Evolutionary conservation across 2,329 filamentous ascomycete genomes (phyloP).

Genomic region (Sphaerostilbella broomeana): DNA sequence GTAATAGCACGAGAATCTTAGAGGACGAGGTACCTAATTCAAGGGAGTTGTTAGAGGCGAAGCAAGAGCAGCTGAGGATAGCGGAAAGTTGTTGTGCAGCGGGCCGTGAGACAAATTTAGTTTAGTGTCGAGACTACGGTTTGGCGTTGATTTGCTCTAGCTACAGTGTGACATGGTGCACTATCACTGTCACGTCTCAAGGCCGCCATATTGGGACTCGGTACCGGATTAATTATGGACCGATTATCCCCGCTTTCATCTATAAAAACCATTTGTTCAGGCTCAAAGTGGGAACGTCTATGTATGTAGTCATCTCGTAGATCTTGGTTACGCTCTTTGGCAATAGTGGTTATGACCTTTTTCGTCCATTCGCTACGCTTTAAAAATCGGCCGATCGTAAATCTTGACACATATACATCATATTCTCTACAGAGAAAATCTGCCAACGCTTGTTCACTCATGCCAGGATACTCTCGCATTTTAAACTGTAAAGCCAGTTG

Average conservation of each 20-base stretch:
- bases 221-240: too few relatives aligned
- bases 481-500: slow-evolving; percentile 11
- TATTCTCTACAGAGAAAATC: slow-evolving; percentile 12
- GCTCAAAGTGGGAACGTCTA: slow-evolving; percentile 13
- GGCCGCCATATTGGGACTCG: too few relatives aligned
- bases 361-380: slow-evolving; percentile 13
- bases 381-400: slow-evolving; percentile 6
- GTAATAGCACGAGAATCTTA: too few relatives aligned
- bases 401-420: slow-evolving; percentile 10
- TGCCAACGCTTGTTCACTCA: slow-evolving; percentile 13
- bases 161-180: too few relatives aligned
- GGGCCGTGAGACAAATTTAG: too few relatives aligned
- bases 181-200: too few relatives aligned
- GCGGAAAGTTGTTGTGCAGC: too few relatives aligned
- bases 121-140: too few relatives aligned
- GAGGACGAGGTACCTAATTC: too few relatives aligned
- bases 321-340: slow-evolving; percentile 23
- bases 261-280: slow-evolving; percentile 14
- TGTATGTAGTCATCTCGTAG: slow-evolving; percentile 15
- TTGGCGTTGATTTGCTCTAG: too few relatives aligned
- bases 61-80: too few relatives aligned
- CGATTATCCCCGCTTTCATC: slow-evolving; percentile 15
- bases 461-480: slow-evolving; percentile 7
- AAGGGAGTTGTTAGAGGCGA: too few relatives aligned
- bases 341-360: slow-evolving; percentile 10